Conservation (phyloP, 2,329 filamentous ascomycete genomes). For the Fusarium avenaceum region DNA sequence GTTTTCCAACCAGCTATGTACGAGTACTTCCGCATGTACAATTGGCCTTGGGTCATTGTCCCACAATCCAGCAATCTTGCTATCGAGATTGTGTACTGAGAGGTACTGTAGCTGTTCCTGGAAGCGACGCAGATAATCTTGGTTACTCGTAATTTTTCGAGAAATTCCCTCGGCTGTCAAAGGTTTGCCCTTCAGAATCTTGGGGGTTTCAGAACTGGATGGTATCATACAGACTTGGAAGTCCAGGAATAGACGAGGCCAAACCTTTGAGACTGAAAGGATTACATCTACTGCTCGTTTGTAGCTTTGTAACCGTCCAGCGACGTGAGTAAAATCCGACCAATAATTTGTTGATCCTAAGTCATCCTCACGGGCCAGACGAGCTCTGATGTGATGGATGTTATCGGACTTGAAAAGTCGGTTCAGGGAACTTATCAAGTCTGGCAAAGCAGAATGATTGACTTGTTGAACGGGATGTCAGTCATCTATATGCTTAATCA, state of each 20-base stretch:
- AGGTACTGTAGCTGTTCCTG: too few relatives aligned
- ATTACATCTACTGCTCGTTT: slow-evolving; percentile 3
- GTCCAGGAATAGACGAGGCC: slow-evolving; percentile 2
- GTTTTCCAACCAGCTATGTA: slow-evolving; percentile 6
- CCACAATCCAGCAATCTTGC: not conserved
- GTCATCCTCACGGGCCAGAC: not conserved
- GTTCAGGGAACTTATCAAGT: not conserved
- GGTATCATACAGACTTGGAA: slow-evolving; percentile 2
- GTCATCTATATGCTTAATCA: too few relatives aligned
- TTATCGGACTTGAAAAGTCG: not conserved
- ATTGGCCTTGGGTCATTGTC: not conserved
- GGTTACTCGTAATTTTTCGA: too few relatives aligned
- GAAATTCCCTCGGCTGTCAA: not conserved
- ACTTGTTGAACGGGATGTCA: not conserved
- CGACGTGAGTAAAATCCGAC: slow-evolving; percentile 8
- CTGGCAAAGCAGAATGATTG: not conserved
- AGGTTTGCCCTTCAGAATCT: not conserved
- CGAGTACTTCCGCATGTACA: slow-evolving; percentile 2
- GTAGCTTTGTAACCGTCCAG: not conserved
- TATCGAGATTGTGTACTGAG: not conserved
- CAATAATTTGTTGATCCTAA: slow-evolving; percentile 2
- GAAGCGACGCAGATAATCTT: too few relatives aligned
- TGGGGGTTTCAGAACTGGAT: not conserved
- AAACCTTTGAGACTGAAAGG: not conserved
- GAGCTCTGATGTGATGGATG: not conserved